phyloP scores from a whole-genome alignment of 202 grass and related monocot genomes.

The Panicum virgatum region DNA sequence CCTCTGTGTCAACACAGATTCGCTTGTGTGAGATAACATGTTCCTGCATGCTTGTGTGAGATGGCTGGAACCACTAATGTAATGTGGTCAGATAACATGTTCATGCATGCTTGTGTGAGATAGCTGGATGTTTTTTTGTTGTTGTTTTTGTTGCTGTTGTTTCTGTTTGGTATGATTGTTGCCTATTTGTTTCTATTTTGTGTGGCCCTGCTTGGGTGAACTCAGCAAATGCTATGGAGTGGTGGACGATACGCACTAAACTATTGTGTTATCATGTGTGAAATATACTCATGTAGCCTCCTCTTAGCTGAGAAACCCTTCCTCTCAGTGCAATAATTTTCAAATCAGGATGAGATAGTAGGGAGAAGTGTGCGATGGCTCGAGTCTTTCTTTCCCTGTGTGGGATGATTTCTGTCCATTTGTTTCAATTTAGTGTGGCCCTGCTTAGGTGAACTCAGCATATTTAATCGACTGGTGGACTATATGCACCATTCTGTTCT shows the following conservation, averaged over 20 bases:
- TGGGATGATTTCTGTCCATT: no score
- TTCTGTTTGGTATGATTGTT: background rate
- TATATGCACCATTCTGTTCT: no score
- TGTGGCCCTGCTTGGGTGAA: background rate
- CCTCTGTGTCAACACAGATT: background rate
- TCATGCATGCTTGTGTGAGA: no score
- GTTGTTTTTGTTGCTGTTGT: no score
- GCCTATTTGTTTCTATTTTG: background rate
- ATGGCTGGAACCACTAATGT: background rate
- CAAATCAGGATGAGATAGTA: background rate
- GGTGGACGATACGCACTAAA: background rate
- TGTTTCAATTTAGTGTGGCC: no score
- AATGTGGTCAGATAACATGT: conserved; percentile 7
- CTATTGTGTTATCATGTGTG: background rate
- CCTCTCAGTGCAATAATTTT: background rate
- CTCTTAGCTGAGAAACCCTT: background rate
- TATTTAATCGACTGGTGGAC: no score
- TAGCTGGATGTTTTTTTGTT: conserved; percentile 2
- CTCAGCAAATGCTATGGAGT: background rate
- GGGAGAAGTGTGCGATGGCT: background rate
- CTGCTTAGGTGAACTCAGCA: no score
- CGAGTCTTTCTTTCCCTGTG: no score
- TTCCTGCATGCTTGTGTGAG: no score
- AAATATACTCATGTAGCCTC: background rate
- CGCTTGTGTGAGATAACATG: no score